Evolutionary conservation across 2,329 filamentous ascomycete species (phyloP).

Genomic region (Ceratocystis diversiconidia): DNA sequence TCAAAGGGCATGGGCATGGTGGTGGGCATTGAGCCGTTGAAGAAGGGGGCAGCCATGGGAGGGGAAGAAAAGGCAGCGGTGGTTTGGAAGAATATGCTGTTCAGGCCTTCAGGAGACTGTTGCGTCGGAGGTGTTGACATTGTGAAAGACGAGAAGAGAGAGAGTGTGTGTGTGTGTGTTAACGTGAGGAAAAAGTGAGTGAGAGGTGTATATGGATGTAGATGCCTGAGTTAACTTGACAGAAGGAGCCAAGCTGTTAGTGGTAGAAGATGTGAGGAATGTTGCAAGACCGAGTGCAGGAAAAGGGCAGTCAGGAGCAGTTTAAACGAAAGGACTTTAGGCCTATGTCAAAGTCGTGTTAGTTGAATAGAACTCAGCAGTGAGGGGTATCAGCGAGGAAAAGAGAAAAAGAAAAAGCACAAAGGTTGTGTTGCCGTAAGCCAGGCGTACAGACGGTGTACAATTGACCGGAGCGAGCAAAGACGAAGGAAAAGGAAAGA

Average conservation of each 20-base stretch:
- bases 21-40: slow-evolving; percentile 5
- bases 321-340: background rate
- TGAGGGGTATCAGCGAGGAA: background rate
- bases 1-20: slow-evolving; percentile 8
- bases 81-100: background rate
- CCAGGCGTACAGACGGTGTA: background rate
- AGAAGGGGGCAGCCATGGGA: slow-evolving; percentile 2
- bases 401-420: background rate
- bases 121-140: slow-evolving; percentile 8
- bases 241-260: background rate
- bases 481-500: background rate
- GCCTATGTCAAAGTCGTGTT: background rate
- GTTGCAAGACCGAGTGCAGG: background rate
- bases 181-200: background rate
- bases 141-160: background rate
- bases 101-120: slow-evolving; percentile 5
- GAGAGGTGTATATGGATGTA: background rate
- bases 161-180: background rate
- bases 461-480: background rate
- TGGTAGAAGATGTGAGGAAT: background rate
- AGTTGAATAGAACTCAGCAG: background rate
- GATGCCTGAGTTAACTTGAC: background rate
- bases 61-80: slow-evolving; percentile 1
- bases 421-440: background rate
- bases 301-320: background rate